These are phyloP conservation scores for Neurospora sp. DNA, from an alignment of 495 filamentous ascomycete genomes.

Conservation along the genomic window DNA sequence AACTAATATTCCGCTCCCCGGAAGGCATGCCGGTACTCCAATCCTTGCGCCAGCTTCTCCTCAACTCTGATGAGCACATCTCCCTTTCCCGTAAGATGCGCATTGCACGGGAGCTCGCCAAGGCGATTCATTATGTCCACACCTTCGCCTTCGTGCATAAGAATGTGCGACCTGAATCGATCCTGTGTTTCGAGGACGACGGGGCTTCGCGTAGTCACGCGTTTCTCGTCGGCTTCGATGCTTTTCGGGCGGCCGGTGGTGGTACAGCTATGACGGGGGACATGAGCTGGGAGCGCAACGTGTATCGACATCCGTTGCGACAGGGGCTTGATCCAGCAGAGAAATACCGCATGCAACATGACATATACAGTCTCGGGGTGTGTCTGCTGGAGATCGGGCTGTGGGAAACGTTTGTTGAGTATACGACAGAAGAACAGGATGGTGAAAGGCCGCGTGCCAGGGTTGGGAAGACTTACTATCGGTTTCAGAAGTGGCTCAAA, in stretches of 20 bases:
- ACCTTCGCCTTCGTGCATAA: not conserved
- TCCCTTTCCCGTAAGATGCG: not conserved
- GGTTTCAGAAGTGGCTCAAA: not conserved
- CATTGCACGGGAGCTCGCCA: not conserved
- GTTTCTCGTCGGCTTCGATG: not conserved
- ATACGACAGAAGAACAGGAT: not conserved
- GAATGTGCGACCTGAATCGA: not conserved
- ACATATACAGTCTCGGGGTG: conserved; percentile 55
- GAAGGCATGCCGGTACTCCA: not conserved
- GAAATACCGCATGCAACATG: conserved; percentile 46
- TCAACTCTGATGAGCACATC: not conserved
- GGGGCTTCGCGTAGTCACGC: conserved; percentile 21
- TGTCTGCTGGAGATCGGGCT: conserved; percentile 51
- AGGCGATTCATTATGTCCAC: not conserved
- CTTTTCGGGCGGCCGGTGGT: not conserved
- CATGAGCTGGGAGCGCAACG: conserved; percentile 30
- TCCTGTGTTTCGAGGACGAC: not conserved
- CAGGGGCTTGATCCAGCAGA: conserved; percentile 31
- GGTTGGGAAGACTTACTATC: not conserved
- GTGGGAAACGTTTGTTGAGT: conserved; percentile 38
- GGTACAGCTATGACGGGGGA: conserved; percentile 22
- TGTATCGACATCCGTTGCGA: conserved; percentile 47
- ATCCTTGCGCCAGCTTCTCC: not conserved
- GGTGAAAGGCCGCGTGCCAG: fast-evolving
- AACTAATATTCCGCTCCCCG: not conserved